These are phyloP conservation scores for Trichophyton equinum DNA, from an alignment of 2,329 filamentous ascomycete genomes.

Conservation along the genomic window DNA sequence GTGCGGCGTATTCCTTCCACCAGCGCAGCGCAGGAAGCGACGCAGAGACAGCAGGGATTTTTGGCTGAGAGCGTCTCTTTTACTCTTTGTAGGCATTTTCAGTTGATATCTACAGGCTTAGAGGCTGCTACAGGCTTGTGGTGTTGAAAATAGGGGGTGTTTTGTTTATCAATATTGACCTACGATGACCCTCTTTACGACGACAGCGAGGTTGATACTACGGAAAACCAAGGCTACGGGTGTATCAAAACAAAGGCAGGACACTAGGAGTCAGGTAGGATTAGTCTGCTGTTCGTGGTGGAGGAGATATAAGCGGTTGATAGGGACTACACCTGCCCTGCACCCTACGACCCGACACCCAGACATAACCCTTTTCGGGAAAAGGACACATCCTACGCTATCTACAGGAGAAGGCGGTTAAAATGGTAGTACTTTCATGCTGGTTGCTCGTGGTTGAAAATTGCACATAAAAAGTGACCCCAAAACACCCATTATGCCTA, in stretches of 20 bases:
- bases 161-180: not conserved
- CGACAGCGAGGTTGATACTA: not conserved
- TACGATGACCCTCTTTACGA: not conserved
- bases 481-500: too few species aligned
- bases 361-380: not conserved
- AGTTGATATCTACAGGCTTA: not conserved
- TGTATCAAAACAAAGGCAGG: not conserved
- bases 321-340: not conserved
- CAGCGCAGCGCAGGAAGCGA: not conserved
- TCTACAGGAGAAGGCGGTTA: not conserved
- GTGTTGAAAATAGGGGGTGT: not conserved
- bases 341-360: not conserved
- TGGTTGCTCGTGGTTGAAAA: not conserved
- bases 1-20: constrained; percentile 3
- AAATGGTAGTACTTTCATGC: too few species aligned
- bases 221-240: not conserved
- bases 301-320: not conserved
- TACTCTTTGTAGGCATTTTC: not conserved
- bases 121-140: not conserved
- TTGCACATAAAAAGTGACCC: not conserved
- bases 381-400: not conserved
- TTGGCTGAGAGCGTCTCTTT: not conserved
- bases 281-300: not conserved
- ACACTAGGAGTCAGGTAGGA: not conserved
- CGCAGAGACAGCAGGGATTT: not conserved